Evolutionary conservation across 2,329 filamentous ascomycete species (phyloP).

Genomic region (Penicillium sp.): DNA sequence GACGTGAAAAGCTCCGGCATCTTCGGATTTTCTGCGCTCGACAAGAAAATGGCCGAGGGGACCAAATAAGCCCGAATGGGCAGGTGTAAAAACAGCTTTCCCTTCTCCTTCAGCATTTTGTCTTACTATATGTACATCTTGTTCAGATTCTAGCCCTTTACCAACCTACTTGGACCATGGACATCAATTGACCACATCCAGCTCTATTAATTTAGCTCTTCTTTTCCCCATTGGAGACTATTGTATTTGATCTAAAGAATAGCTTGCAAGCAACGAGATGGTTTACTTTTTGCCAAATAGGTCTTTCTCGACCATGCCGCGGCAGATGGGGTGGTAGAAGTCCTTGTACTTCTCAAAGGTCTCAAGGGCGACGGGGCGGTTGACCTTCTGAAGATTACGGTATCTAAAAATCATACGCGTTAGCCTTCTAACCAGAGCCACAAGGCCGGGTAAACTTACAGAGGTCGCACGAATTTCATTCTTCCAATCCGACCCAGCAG

Average conservation of each 20-base stretch:
- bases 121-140: neutral
- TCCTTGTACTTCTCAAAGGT: conserved; percentile 84
- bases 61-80: conserved; percentile 15
- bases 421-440: conserved; percentile 5
- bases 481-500: conserved; percentile 77
- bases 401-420: conserved; percentile 36
- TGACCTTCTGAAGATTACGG: conserved; percentile 67
- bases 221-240: neutral
- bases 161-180: conserved; percentile 9
- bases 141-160: neutral
- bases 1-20: conserved; percentile 33
- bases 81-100: conserved; percentile 1
- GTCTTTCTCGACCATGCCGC: conserved; percentile 81
- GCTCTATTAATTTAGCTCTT: neutral
- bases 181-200: conserved; percentile 12
- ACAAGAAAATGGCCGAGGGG: conserved; percentile 39
- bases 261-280: neutral
- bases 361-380: conserved; percentile 67
- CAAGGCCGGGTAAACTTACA: conserved; percentile 48
- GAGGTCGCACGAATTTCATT: conserved; percentile 93
- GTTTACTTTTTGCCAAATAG: conserved; percentile 48
- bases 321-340: conserved; percentile 95
- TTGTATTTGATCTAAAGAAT: neutral
- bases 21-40: conserved; percentile 34
- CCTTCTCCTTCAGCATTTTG: conserved; percentile 1